Evolutionary conservation across 164 flowering plant genomes (phyloP).

Genomic region (Brasenia schreberi): DNA sequence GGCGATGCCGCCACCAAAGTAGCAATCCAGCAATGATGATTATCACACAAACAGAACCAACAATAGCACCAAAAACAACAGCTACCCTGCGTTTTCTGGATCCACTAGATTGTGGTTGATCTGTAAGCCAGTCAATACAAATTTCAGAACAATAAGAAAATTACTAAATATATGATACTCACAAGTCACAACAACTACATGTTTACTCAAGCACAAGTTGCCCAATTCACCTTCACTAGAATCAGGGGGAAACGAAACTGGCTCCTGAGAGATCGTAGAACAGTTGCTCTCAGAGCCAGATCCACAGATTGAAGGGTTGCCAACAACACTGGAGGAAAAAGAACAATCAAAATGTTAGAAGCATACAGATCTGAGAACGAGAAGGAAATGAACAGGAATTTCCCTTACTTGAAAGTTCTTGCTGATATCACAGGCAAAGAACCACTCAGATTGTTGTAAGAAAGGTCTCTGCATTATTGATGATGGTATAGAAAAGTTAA

Average conservation of each 20-base stretch:
- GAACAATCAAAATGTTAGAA: not conserved
- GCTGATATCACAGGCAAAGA: slow-evolving; percentile 78
- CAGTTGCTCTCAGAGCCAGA: slow-evolving; percentile 44
- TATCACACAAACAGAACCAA: slow-evolving; percentile 41
- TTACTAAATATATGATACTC: too few species aligned
- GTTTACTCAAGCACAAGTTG: not conserved
- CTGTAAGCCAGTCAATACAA: slow-evolving; percentile 15
- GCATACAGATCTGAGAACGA: not conserved
- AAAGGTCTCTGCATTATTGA: slow-evolving; percentile 57
- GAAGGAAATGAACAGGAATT: not conserved
- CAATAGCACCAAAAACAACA: slow-evolving; percentile 48
- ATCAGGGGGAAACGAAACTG: slow-evolving; percentile 67
- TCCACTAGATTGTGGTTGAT: slow-evolving; percentile 28
- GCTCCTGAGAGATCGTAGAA: slow-evolving; percentile 59
- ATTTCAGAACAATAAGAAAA: slow-evolving; percentile 5
- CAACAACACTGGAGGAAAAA: slow-evolving; percentile 39
- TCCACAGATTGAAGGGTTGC: slow-evolving; percentile 81
- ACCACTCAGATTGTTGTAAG: slow-evolving; percentile 90
- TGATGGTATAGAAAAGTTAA: not conserved
- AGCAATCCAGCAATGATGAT: slow-evolving; percentile 33
- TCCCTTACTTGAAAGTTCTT: slow-evolving; percentile 71
- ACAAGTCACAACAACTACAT: not conserved
- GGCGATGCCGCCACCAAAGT: slow-evolving; percentile 76
- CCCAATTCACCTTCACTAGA: slow-evolving; percentile 29
- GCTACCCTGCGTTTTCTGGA: slow-evolving; percentile 30